Evolutionary conservation across 2,329 filamentous ascomycete genomes (phyloP).

Genomic region (Drechmeria coniospora): DNA sequence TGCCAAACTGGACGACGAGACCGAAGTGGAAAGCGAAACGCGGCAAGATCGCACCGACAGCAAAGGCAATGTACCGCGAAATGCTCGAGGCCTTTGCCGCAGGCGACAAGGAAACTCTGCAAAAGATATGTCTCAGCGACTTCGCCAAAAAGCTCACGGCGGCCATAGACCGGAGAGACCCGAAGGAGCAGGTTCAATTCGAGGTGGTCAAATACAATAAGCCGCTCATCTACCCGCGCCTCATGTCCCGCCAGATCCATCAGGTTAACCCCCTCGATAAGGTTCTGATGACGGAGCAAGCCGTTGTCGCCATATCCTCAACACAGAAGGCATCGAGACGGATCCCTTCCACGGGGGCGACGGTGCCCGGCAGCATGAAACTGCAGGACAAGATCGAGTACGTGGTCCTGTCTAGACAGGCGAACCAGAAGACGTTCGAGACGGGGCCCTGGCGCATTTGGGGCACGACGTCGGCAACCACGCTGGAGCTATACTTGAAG

Average conservation of each 20-base stretch:
- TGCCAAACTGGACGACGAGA: conserved; percentile 24
- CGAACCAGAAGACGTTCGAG: conserved; percentile 30
- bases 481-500: conserved; percentile 22
- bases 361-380: conserved; percentile 31
- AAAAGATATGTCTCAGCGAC: conserved; percentile 35
- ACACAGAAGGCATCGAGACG: conserved; percentile 36
- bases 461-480: conserved; percentile 44
- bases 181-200: conserved; percentile 32
- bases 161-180: conserved; percentile 36
- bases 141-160: conserved; percentile 35
- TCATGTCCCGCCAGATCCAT: conserved; percentile 40
- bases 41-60: conserved; percentile 30
- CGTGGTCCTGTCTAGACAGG: conserved; percentile 39
- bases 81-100: conserved; percentile 47
- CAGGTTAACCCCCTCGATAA: conserved; percentile 27
- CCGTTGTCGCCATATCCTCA: conserved; percentile 43
- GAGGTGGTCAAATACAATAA: conserved; percentile 36
- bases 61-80: conserved; percentile 41
- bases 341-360: conserved; percentile 18
- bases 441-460: conserved; percentile 45
- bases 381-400: conserved; percentile 46
- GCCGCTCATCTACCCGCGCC: conserved; percentile 24
- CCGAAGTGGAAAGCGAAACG: conserved; percentile 28
- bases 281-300: conserved; percentile 27
- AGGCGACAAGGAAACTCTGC: conserved; percentile 36